phyloP scores from a whole-genome alignment of 352 stramenopile genomes.

The Phytophthora agathidicida region DNA sequence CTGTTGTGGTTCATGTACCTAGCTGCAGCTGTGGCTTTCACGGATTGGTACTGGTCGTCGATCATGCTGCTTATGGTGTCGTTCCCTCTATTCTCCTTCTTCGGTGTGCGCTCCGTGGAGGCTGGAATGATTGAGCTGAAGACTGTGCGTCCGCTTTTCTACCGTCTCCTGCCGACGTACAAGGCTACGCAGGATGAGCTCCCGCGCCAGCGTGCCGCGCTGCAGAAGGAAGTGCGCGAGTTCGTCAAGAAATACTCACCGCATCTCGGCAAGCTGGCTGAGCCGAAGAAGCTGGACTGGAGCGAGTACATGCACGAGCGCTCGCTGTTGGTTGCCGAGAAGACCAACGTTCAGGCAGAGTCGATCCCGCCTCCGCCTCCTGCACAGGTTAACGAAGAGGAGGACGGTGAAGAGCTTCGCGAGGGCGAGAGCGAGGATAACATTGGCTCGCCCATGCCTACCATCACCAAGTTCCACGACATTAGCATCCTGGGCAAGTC shows the following conservation, averaged over 20 bases:
- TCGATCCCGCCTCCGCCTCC: slow-evolving; percentile 20
- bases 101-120: slow-evolving; percentile 86
- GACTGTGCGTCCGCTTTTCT: slow-evolving; percentile 83
- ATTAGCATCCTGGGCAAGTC: slow-evolving; percentile 81
- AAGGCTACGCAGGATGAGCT: slow-evolving; percentile 84
- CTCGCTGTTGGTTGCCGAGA: slow-evolving; percentile 38
- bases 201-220: slow-evolving; percentile 56
- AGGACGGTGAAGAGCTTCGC: slow-evolving; percentile 29
- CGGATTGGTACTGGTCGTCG: slow-evolving; percentile 88
- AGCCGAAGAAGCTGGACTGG: slow-evolving; percentile 82
- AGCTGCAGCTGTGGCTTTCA: slow-evolving; percentile 78
- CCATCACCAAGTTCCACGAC: slow-evolving; percentile 82
- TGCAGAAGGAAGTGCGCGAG: slow-evolving; percentile 78
- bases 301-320: slow-evolving; percentile 85
- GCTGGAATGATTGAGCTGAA: slow-evolving; percentile 90
- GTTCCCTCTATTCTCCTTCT: slow-evolving; percentile 90
- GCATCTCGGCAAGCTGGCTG: slow-evolving; percentile 67
- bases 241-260: slow-evolving; percentile 81
- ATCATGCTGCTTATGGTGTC: slow-evolving; percentile 80
- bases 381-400: slow-evolving; percentile 13
- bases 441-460: slow-evolving; percentile 41
- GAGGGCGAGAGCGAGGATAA: slow-evolving; percentile 32
- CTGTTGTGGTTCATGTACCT: slow-evolving; percentile 89
- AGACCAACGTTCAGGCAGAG: slow-evolving; percentile 36
- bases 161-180: slow-evolving; percentile 79